Base-by-base conservation (phyloP, 2,329 filamentous ascomycete genomes). In the Dactylellina cionopaga region DNA sequence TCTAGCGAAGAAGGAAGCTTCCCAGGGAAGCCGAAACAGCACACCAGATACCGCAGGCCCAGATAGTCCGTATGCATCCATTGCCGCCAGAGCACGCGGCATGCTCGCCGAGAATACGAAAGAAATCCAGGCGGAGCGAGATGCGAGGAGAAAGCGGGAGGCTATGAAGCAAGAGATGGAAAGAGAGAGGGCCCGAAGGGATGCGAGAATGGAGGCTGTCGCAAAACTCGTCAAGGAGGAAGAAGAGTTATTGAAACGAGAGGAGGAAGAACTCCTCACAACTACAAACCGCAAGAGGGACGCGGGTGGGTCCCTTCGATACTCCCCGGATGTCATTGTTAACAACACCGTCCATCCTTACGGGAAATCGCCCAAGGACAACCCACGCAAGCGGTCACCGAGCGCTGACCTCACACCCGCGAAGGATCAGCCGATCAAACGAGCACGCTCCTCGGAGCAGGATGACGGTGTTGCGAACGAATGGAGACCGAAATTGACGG, bases 121-220 rank as follows among this genome's bases (percentile, higher is more conserved):
- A 51, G 66, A 58, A 24, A 44, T 71, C n/a, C 66, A 71, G 35
- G 58, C 44, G 10, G 51, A 49, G 25, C 52, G 59, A 9, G 51
- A 51, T 11, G 66, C 52, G 15, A 63, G 25, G 47, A 24, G 66
- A 44, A 71, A 54, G 43, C 29, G 47, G 15, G 66, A 71, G 22
- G 66, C 58, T 11, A 52, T 35, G 29, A 64, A 43, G 49, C 51
- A 63, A 33, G 66, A 71, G 59, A 46, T 31, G 35, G 59, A 59
- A 25, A 47, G 58, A 27, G 66, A 71, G 43, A 49, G 58, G 15
- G 41, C 31, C n/a, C 35, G 66, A 13, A 35, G 66, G 44, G 66
- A 71, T n/a, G 66, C 66, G 5, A 31, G 66, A n/a, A 43, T 71
- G 66, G 66, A 71, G 39, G 44, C 52, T 17, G 44, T 71, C 3